Evolutionary conservation across 2,329 filamentous ascomycete genomes (phyloP).

Genomic region (Nemania diffusa): DNA sequence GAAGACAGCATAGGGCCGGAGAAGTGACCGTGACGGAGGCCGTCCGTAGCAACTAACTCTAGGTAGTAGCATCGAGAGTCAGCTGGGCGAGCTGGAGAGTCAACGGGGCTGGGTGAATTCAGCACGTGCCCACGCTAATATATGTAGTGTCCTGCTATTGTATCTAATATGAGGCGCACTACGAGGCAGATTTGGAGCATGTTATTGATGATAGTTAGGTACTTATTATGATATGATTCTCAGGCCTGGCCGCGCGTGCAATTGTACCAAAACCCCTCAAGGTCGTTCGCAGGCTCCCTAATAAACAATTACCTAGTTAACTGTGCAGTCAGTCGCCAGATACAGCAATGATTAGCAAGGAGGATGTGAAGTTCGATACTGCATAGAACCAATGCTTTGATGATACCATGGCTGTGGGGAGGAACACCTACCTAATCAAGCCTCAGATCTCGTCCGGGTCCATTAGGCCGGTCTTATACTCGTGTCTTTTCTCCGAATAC

Average conservation of each 20-base stretch:
- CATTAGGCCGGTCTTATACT: constrained; percentile 15
- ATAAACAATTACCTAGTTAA: background rate
- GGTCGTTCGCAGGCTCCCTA: background rate
- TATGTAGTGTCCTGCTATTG: constrained; percentile 1
- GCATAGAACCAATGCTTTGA: background rate
- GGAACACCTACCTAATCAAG: constrained; percentile 15
- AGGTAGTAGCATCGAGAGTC: background rate
- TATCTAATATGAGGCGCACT: constrained; percentile 7
- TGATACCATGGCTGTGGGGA: constrained; percentile 14
- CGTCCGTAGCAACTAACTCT: background rate
- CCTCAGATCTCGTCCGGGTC: constrained; percentile 5
- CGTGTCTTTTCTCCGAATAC: constrained; percentile 17
- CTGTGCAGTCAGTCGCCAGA: background rate
- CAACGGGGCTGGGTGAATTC: background rate
- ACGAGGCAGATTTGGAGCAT: constrained; percentile 14
- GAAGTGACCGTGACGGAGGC: background rate
- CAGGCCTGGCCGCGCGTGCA: background rate
- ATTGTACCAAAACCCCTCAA: background rate
- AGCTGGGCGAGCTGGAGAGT: background rate
- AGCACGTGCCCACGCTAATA: constrained; percentile 25
- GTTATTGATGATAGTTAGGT: background rate
- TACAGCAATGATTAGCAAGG: constrained; percentile 3
- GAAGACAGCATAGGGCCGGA: background rate
- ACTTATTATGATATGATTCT: background rate
- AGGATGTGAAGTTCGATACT: background rate